Percentiles rank a stretch among this genome's conserved stretches.
These are phyloP conservation scores for Globisporangium parvum DNA, from an alignment of 352 stramenopile genomes.

Conservation along the genomic window DNA sequence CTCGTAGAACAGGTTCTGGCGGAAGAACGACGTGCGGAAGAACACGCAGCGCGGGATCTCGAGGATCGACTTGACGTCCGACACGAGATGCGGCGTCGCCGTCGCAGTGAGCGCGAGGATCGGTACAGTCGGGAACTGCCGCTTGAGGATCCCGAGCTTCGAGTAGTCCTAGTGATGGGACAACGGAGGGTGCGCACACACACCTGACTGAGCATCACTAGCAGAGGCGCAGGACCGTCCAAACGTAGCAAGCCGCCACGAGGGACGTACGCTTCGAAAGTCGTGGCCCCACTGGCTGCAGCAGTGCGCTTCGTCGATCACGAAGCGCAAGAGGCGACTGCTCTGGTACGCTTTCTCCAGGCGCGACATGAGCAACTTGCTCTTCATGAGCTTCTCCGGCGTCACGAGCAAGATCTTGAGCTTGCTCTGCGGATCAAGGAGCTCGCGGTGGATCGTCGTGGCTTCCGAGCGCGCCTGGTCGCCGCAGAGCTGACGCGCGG, in stretches of 20 bases:
- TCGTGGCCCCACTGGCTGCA: slow-evolving; percentile 83
- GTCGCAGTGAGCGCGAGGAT: slow-evolving; percentile 90
- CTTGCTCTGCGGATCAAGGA: slow-evolving; percentile 57
- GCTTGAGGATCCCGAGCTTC: slow-evolving; percentile 88
- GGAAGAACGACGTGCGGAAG: slow-evolving; percentile 88
- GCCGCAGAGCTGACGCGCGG: slow-evolving; percentile 42
- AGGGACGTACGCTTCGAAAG: slow-evolving; percentile 54
- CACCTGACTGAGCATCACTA: too few relatives aligned
- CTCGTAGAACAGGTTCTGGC: slow-evolving; percentile 89
- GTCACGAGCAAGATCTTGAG: slow-evolving; percentile 90
- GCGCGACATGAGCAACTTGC: slow-evolving; percentile 83
- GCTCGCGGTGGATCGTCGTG: slow-evolving; percentile 65
- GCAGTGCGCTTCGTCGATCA: slow-evolving; percentile 91
- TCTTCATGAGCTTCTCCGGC: slow-evolving; percentile 90
- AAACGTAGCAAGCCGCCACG: too few relatives aligned
- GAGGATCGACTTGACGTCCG: slow-evolving; percentile 69
- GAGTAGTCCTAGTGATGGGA: slow-evolving; percentile 71
- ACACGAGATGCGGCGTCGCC: slow-evolving; percentile 63
- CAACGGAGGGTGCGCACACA: slow-evolving; percentile 1
- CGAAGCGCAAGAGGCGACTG: slow-evolving; percentile 84
- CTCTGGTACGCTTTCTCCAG: slow-evolving; percentile 86
- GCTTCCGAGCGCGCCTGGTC: slow-evolving; percentile 49
- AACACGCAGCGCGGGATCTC: slow-evolving; percentile 73
- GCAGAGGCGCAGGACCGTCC: too few relatives aligned
- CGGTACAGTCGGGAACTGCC: slow-evolving; percentile 86